Evolutionary conservation across 371 early-diverging fungal genomes (phyloP).

Genomic region (Saksenaea oblongispora): DNA sequence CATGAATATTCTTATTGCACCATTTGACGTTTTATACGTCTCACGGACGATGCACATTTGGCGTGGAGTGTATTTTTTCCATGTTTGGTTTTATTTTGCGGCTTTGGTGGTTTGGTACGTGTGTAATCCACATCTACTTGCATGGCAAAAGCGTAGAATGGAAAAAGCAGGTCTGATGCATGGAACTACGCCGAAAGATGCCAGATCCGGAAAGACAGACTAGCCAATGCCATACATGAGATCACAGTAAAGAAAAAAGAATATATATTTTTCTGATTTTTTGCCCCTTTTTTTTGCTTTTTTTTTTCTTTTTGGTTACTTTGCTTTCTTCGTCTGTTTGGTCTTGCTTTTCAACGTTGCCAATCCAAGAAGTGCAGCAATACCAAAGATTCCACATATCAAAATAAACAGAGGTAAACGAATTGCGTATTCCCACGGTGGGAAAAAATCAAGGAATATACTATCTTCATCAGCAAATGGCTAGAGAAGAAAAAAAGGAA

Average conservation of each 20-base stretch:
- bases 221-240: not conserved
- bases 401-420: slow-evolving; percentile 79
- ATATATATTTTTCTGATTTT: slow-evolving; percentile 3
- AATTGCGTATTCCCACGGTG: slow-evolving; percentile 81
- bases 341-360: slow-evolving; percentile 75
- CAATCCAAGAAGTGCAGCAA: slow-evolving; percentile 74
- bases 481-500: slow-evolving; percentile 34
- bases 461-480: slow-evolving; percentile 85
- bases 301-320: slow-evolving; percentile 61
- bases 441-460: slow-evolving; percentile 72
- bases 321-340: slow-evolving; percentile 44
- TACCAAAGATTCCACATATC: slow-evolving; percentile 69
- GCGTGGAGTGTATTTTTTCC: slow-evolving; percentile 58
- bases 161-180: slow-evolving; percentile 12
- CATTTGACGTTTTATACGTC: slow-evolving; percentile 66
- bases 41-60: slow-evolving; percentile 54
- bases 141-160: slow-evolving; percentile 8
- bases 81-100: slow-evolving; percentile 37
- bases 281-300: slow-evolving; percentile 42
- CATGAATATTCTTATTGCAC: slow-evolving; percentile 66
- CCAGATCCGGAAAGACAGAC: not conserved
- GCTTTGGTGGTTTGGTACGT: slow-evolving; percentile 23
- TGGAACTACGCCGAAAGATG: not conserved
- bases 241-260: not conserved
- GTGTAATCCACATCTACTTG: not conserved